Conservation (phyloP, 106 monocot genomes). For the Vanilla planifolia region DNA sequence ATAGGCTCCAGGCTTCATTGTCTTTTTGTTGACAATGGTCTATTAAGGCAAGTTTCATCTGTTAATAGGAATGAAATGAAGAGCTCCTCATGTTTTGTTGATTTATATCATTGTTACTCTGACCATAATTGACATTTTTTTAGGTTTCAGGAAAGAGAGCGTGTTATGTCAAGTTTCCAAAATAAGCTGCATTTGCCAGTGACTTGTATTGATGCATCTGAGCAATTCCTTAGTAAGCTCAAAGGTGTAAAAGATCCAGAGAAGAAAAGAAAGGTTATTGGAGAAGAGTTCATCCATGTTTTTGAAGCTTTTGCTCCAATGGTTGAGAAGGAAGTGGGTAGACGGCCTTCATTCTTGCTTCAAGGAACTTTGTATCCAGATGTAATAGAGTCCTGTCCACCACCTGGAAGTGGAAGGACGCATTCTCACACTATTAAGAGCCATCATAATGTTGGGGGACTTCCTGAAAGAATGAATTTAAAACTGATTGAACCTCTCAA, state of each 20-base stretch:
- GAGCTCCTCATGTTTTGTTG: not conserved
- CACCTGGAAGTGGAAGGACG: conserved; percentile 88
- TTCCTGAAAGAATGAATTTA: conserved; percentile 88
- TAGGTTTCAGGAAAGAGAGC: conserved; percentile 89
- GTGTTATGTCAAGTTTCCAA: conserved; percentile 89
- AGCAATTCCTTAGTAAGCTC: conserved; percentile 68
- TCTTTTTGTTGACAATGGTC: conserved; percentile 93
- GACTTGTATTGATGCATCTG: conserved; percentile 86
- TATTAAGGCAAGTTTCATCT: conserved; percentile 51
- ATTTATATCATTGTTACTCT: not conserved
- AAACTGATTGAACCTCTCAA: conserved; percentile 97
- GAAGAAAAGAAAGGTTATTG: conserved; percentile 91
- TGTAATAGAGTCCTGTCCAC: conserved; percentile 97
- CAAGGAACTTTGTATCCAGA: conserved; percentile 98
- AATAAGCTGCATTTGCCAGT: conserved; percentile 88
- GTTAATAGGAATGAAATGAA: not conserved
- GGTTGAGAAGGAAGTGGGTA: conserved; percentile 61
- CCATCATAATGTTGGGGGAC: conserved; percentile 98
- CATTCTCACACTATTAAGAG: conserved; percentile 98
- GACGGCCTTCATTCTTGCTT: conserved; percentile 60
- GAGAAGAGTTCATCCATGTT: conserved; percentile 75
- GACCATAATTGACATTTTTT: conserved; percentile 7
- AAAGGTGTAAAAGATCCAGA: conserved; percentile 95
- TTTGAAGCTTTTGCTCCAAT: conserved; percentile 89
- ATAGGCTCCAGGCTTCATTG: conserved; percentile 92